Percentiles rank a stretch among this genome's conserved stretches.
Evolutionary conservation across 1,284 basidiomycete genomes (phyloP).

Genomic region (Ceratobasidium sp.): DNA sequence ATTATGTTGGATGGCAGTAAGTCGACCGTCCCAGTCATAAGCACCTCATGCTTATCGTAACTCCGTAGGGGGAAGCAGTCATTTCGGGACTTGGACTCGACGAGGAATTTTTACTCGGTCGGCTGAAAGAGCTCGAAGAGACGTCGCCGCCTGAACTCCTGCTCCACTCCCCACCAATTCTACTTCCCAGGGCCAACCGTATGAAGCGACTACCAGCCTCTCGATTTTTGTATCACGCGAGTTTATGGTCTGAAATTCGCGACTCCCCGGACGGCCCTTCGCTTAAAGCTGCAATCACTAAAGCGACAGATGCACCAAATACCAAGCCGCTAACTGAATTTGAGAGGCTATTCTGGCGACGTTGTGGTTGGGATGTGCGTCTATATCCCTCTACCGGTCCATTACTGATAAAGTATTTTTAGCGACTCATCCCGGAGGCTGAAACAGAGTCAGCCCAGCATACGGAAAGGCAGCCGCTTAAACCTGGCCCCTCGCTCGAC

Average conservation of each 20-base stretch:
- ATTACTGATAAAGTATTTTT: not conserved
- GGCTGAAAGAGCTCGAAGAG: not conserved
- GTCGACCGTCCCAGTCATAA: not conserved
- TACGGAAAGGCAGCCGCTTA: not conserved
- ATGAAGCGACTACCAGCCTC: not conserved
- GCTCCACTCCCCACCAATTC: constrained; percentile 11
- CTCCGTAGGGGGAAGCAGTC: constrained; percentile 25
- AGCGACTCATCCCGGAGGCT: constrained; percentile 2
- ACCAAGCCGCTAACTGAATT: not conserved
- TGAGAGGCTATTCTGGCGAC: constrained; percentile 5
- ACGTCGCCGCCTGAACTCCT: constrained; percentile 4
- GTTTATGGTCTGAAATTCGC: constrained; percentile 11
- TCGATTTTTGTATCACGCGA: constrained; percentile 10
- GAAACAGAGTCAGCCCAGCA: not conserved
- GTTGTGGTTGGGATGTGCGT: constrained; percentile 19
- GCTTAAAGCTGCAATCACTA: constrained; percentile 1
- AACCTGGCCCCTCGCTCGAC: constrained; percentile 10
- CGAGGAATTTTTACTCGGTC: constrained; percentile 15
- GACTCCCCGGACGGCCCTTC: constrained; percentile 1
- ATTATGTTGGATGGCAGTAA: constrained; percentile 47
- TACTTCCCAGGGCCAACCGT: constrained; percentile 9
- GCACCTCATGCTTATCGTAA: not conserved
- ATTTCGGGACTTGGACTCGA: constrained; percentile 12
- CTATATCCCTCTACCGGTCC: not conserved
- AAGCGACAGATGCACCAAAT: not conserved